Evolutionary conservation across 306 rosid species (phyloP), one percentile per base, ranked within the genome.

Genomic region (Lotus japonicus): DNA sequence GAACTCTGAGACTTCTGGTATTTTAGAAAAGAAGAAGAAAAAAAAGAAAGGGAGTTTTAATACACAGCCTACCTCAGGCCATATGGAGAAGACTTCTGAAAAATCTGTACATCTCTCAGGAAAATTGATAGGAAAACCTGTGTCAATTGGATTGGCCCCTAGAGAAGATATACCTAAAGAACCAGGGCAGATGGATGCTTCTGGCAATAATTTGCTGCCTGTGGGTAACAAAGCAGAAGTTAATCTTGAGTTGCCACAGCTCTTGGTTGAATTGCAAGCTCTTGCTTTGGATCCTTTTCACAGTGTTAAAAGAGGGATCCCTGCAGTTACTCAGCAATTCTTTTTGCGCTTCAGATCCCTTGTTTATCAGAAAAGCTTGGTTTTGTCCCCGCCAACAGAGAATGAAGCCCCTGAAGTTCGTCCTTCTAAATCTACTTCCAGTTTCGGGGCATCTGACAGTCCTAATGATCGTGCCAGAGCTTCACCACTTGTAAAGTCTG

Each of bases 241-340:
- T 50, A 79, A 80, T 48, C 51, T 68, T 31, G 85, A 81, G 31
- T 51, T 92, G 48, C 88, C 90, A 0, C 84, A 79, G 71, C 80
- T 94, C 21, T 79, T 94, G 64, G 59, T 72, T 41, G 95, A 94
- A 76, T 78, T 94, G 82, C 91, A 85, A 12, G 79, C 85, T 46
- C 94, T 94, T 75, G 97, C 98, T 52, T 85, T 90, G 62, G 81
- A 90, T 83, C 98, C 92, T 66, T 94, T 79, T 81, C 85, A 94
- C 45, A 88, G 89, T 39, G 6, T 28, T 50, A 81, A 86, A 69
- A 82, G 82, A 71, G 68, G 68, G 75, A 81, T 69, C 64, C 92
- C 88, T 65, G 78, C 76, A 6, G 51, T 44, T 64, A 92, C 76
- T 36, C 72, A 28, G 59, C 76, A 71, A 80, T 90, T 94, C 84